Evolutionary conservation across 208 protist genomes (phyloP).

Genomic region (Leptomonas pyrrhocoris): DNA sequence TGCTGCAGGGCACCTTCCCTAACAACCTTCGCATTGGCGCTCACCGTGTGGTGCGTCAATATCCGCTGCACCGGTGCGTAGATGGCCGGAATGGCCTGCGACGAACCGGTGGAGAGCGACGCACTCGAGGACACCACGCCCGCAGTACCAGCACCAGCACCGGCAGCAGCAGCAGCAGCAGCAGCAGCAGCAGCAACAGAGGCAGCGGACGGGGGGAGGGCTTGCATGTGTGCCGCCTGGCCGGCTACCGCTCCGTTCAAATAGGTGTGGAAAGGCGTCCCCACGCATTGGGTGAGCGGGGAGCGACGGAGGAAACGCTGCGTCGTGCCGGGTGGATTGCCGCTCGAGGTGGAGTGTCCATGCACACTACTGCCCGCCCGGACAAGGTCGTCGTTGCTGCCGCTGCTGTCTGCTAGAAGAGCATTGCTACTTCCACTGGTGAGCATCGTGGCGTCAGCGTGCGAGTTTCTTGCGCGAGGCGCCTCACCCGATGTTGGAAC

Average conservation of each 20-base stretch:
- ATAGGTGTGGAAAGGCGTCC: conserved; percentile 28
- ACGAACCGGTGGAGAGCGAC: conserved; percentile 14
- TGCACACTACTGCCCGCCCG: conserved; percentile 6
- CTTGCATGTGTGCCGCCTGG: conserved; percentile 31
- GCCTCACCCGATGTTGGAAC: not conserved
- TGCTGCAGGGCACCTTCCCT: not conserved
- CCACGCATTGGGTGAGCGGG: conserved; percentile 23
- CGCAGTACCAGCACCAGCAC: not conserved
- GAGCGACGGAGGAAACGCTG: conserved; percentile 34
- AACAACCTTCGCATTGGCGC: not conserved
- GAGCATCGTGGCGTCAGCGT: not conserved
- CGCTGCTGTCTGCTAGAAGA: not conserved
- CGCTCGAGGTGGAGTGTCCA: not conserved
- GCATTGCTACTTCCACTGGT: conserved; percentile 3
- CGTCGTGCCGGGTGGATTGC: conserved; percentile 1
- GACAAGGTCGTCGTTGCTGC: conserved; percentile 6
- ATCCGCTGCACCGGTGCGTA: conserved; percentile 30
- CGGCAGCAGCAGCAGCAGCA: not conserved
- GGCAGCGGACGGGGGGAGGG: conserved; percentile 8
- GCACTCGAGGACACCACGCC: conserved; percentile 2
- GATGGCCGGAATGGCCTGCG: conserved; percentile 12
- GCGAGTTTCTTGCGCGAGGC: not conserved
- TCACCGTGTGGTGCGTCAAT: conserved; percentile 7
- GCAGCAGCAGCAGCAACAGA: not conserved
- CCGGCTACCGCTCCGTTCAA: conserved; percentile 32